Conservation (phyloP, 1,284 basidiomycete genomes). For the Puccinia sorghi region DNA sequence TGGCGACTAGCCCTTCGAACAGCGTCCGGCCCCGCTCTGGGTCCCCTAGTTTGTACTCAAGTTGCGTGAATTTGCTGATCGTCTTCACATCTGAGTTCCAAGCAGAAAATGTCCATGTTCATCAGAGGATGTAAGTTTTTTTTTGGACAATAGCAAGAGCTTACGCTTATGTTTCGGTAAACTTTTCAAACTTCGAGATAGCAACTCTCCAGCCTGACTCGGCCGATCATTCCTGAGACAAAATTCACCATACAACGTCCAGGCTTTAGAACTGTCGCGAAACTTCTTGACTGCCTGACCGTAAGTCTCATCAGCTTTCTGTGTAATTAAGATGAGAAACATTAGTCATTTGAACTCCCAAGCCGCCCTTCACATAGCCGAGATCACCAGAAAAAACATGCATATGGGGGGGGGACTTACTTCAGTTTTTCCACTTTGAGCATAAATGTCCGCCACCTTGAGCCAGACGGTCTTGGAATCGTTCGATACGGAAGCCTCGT, state of each 20-base stretch:
- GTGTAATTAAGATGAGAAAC: neutral
- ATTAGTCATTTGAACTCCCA: neutral
- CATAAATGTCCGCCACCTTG: conserved; percentile 78
- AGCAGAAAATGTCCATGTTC: too few relatives aligned
- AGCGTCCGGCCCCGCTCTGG: conserved; percentile 91
- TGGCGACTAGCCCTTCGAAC: conserved; percentile 93
- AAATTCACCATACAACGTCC: conserved; percentile 45
- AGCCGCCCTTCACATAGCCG: neutral
- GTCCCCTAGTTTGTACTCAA: conserved; percentile 93
- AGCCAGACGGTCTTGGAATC: conserved; percentile 88
- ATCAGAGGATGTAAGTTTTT: neutral
- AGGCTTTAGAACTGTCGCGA: conserved; percentile 38
- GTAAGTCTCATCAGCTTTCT: conserved; percentile 49
- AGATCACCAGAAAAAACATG: neutral
- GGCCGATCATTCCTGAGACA: conserved; percentile 25
- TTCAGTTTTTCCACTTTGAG: conserved; percentile 76
- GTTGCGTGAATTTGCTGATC: conserved; percentile 87
- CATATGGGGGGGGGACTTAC: conserved; percentile 61
- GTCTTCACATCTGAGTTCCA: conserved; percentile 77
- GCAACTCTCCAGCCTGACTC: conserved; percentile 22
- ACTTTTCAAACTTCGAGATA: conserved; percentile 77
- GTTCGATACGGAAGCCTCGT: conserved; percentile 84
- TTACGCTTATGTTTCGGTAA: conserved; percentile 92
- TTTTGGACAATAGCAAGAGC: conserved; percentile 56
- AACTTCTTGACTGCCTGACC: conserved; percentile 39